Evolutionary conservation across 495 filamentous ascomycete genomes (phyloP), one percentile per base, ranked within the genome.

Genomic region (Podospora tetraspora): DNA sequence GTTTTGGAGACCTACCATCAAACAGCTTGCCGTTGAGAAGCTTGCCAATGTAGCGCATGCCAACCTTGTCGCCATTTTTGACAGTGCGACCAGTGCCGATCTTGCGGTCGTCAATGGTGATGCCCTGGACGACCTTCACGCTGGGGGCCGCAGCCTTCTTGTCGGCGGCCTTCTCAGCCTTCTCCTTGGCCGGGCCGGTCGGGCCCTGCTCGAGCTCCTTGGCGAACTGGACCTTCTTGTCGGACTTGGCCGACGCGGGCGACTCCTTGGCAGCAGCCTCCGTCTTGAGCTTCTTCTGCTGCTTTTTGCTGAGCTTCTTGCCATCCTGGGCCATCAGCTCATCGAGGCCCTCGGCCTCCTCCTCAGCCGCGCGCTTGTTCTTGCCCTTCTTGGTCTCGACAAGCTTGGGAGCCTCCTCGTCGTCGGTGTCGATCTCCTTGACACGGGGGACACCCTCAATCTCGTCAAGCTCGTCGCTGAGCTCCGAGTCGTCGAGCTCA

Each of bases 221-320:
- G 71, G 95, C 95, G 78, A 99, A 99, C 80, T 97, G 92, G 30
- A 99, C 95, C 84, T 97, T 97, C 88, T 98, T 99, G 78, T 92
- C 91, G 34, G 79, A 79, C 82, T 91, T 90, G 70, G 82, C 73
- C 11, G 66, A 68, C 68, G 82, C 63, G 61, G 75, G 70, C 12
- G 75, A 72, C 59, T 82, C 79, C 69, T 87, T 86, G 57, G 82
- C 61, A 37, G 84, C 85, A 59, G 94, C 88, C 70, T 96, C 97
- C 83, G 95, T 96, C 90, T 98, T 98, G 23, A 96, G 85, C 86
- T 97, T 99, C 88, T 99, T 98, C 74, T 89, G 88, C 79, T 99
- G 92, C 84, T 97, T 98, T 87, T 98, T 97, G 85, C 88, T 94
- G 63, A 96, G 84, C 74, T 90, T 90, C 69, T 85, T 80, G 68